Conservation (phyloP, 768 basidiomycete genomes). For the Pulveroboletus ravenelii region DNA sequence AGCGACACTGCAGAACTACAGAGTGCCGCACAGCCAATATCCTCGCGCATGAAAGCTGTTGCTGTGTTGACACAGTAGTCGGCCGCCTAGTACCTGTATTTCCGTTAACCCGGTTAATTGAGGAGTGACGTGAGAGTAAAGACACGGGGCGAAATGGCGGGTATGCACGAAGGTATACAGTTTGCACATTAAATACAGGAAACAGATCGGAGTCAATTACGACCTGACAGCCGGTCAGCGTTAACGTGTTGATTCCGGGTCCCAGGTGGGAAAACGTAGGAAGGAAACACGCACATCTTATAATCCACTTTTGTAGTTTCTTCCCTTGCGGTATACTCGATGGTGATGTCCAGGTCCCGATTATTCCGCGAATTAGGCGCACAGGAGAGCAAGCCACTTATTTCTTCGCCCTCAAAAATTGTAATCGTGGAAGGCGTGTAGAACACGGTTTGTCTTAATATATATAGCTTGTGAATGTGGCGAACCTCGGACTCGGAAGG, state of each 20-base stretch:
- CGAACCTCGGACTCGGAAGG: neutral
- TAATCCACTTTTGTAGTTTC: conserved; percentile 48
- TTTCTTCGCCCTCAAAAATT: conserved; percentile 62
- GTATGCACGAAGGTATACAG: conserved; percentile 12
- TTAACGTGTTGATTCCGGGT: conserved; percentile 21
- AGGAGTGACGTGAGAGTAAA: neutral
- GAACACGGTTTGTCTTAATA: conserved; percentile 87
- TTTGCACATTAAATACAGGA: conserved; percentile 7
- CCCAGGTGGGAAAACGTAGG: conserved; percentile 8
- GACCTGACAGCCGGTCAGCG: conserved; percentile 75
- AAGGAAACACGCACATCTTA: conserved; percentile 73
- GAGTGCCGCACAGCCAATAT: neutral
- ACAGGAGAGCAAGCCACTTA: conserved; percentile 70
- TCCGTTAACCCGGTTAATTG: conserved; percentile 6
- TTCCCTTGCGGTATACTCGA: conserved; percentile 57
- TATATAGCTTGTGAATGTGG: neutral
- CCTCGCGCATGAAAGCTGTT: neutral
- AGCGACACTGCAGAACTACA: neutral
- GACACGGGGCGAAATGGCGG: neutral
- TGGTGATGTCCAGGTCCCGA: conserved; percentile 88
- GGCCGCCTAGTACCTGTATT: conserved; percentile 26
- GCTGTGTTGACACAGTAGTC: neutral
- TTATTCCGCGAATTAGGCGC: conserved; percentile 90
- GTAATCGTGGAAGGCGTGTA: conserved; percentile 83
- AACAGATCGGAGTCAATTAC: conserved; percentile 36